A percentile compares a stretch with the other conserved stretches of the same genome.
Evolutionary conservation across 371 early-diverging fungal genomes (phyloP).

Genomic region (Mucor lusitanicus): DNA sequence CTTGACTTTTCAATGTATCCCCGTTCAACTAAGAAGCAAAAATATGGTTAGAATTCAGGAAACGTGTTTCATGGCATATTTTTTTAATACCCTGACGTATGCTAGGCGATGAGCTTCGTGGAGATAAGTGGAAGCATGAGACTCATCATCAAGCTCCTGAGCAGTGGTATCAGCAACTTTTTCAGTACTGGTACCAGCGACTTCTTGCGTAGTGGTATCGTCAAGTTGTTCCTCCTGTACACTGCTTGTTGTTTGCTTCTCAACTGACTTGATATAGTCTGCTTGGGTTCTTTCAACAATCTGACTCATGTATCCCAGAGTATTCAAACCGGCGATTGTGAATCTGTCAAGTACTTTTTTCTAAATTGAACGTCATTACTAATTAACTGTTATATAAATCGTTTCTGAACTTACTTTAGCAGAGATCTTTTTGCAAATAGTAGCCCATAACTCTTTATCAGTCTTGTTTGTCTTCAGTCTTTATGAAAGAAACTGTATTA

Average conservation of each 20-base stretch:
- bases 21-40: slow-evolving; percentile 8
- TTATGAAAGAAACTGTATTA: slow-evolving; percentile 10
- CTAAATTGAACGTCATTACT: no score
- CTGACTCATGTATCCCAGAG: slow-evolving; percentile 9
- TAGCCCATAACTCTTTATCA: neutral
- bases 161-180: no score
- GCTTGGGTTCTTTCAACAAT: slow-evolving; percentile 11
- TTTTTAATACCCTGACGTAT: no score
- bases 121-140: no score
- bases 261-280: no score
- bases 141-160: no score
- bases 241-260: slow-evolving; percentile 3
- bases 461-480: no score
- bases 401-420: no score
- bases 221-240: slow-evolving; percentile 1
- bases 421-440: neutral
- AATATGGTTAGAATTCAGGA: slow-evolving; percentile 7
- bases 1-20: slow-evolving; percentile 9
- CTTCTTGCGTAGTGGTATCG: slow-evolving; percentile 6
- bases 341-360: slow-evolving; percentile 11
- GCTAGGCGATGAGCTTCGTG: no score
- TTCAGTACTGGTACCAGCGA: no score
- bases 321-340: slow-evolving; percentile 8
- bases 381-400: no score
- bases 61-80: slow-evolving; percentile 8